Percentiles rank a stretch among this genome's conserved stretches.
These are phyloP conservation scores for Microsporum canis DNA, from an alignment of 2,329 filamentous ascomycete species.

Conservation along the genomic window DNA sequence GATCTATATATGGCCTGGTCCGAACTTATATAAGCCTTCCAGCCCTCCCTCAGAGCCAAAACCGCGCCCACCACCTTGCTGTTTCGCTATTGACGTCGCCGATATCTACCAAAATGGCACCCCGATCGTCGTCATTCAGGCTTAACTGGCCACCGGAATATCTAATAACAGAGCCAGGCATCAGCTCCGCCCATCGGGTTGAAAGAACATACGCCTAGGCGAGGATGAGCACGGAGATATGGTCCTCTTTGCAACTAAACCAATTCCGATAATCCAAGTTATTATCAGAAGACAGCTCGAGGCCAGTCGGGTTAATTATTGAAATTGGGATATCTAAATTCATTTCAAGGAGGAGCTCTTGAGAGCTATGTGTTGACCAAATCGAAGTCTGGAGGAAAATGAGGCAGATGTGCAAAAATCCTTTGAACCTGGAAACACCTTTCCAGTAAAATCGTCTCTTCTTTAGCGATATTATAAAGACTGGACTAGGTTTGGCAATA, in stretches of 20 bases:
- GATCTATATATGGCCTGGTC: slow-evolving; percentile 4
- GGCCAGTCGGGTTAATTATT: not conserved
- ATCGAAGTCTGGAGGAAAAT: slow-evolving; percentile 1
- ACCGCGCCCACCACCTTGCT: slow-evolving; percentile 14
- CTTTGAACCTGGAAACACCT: slow-evolving; percentile 6
- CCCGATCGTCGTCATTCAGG: not conserved
- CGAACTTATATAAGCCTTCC: slow-evolving; percentile 7
- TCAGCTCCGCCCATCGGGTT: slow-evolving; percentile 9
- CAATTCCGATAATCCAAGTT: slow-evolving; percentile 7
- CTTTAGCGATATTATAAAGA: not conserved
- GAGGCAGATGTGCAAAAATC: slow-evolving; percentile 1
- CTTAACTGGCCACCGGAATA: slow-evolving; percentile 6
- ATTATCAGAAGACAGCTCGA: not conserved
- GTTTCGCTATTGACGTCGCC: slow-evolving; percentile 7
- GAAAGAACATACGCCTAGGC: slow-evolving; percentile 12
- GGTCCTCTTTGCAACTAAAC: slow-evolving; percentile 9
- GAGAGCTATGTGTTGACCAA: not conserved
- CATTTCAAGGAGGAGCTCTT: slow-evolving; percentile 5
- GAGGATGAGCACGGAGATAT: slow-evolving; percentile 10
- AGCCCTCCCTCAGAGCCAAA: slow-evolving; percentile 12
- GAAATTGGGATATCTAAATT: slow-evolving; percentile 8
- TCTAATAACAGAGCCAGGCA: slow-evolving; percentile 3
- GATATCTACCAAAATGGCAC: slow-evolving; percentile 5
- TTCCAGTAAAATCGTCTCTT: not conserved
- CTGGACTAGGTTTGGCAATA: not conserved